Percentiles rank a stretch among this genome's conserved stretches.
These are phyloP conservation scores for Pyrus pyrifolia DNA, from an alignment of 306 rosid genomes.

Conservation along the genomic window DNA sequence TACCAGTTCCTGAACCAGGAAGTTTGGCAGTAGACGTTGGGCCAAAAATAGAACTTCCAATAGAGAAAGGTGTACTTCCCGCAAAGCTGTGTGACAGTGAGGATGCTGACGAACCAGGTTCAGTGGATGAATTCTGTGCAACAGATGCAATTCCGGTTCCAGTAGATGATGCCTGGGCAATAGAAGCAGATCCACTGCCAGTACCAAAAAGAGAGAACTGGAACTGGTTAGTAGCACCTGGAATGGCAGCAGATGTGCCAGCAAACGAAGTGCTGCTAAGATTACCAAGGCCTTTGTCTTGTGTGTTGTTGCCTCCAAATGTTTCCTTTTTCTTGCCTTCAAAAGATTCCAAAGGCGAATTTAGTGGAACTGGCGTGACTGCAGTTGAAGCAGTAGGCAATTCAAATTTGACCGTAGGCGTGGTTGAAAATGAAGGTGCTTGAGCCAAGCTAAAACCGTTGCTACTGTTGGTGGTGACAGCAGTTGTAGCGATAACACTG, in stretches of 20 bases:
- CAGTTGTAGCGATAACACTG: not conserved
- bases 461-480: slow-evolving; percentile 21
- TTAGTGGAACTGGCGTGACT: slow-evolving; percentile 21
- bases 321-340: slow-evolving; percentile 35
- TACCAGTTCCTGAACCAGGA: slow-evolving; percentile 30
- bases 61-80: slow-evolving; percentile 20
- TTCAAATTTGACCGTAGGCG: slow-evolving; percentile 36
- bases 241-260: slow-evolving; percentile 19
- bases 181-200: slow-evolving; percentile 26
- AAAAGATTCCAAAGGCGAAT: slow-evolving; percentile 19
- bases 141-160: slow-evolving; percentile 37
- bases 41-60: slow-evolving; percentile 10
- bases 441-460: slow-evolving; percentile 9
- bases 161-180: slow-evolving; percentile 32
- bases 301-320: slow-evolving; percentile 30
- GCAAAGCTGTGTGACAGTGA: slow-evolving; percentile 38
- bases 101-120: slow-evolving; percentile 47
- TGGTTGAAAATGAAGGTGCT: slow-evolving; percentile 19
- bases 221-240: slow-evolving; percentile 26
- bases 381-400: slow-evolving; percentile 24
- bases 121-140: slow-evolving; percentile 41
- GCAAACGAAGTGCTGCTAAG: slow-evolving; percentile 32
- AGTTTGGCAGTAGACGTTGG: slow-evolving; percentile 35
- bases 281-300: slow-evolving; percentile 36
- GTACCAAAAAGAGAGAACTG: slow-evolving; percentile 12